Base-by-base conservation (phyloP, 2,329 filamentous ascomycete species). In the Esteya vermicola region DNA sequence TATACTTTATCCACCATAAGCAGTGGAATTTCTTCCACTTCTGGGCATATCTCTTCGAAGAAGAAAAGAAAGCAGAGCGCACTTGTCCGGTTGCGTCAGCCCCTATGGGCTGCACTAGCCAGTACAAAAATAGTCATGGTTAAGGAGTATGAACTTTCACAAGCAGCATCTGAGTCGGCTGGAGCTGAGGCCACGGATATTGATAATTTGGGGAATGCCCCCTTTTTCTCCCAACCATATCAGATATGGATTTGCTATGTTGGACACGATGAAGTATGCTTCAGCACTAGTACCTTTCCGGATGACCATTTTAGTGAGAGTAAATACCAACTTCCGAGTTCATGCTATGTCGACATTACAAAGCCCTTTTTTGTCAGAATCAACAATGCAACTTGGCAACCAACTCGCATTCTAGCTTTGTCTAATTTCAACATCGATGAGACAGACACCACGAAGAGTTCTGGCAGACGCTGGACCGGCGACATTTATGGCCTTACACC, bases 101-200 rank as follows among this genome's bases (percentile, higher is more conserved):
- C 88, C 36, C 74, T 95, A 48, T 95, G 88, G 88, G 85, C 88
- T 47, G 88, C 88, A 36, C 73, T 95, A 51, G 88, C 88, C 38
- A 94, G 85, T 62, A 94, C 88, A 54, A 95, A 95, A 68, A 88
- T 95, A 56, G 89, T 91, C 51, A 85, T 94, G 62, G 79, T 93
- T 54, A 91, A 93, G 63, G 88, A 86, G 60, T 84, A 85, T 51
- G 81, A 86, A 61, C 74, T 93, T 56, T 89, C 83, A 48, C 78
- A 83, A 56, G 77, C 79, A 43, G 72, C 80, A 44, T 74, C 75
- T 41, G 82, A 86, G 60, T 80, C 78, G 38, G 75, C 73, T 25
- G 80, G 80, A 52, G 78, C 81, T 49, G 80, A 83, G 54, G 77
- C 78, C 51, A 84, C 78, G 53, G 80, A 85, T 53, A 77, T 81